Base-by-base conservation (phyloP, 306 rosid species). In the Medicago ruthenica region DNA sequence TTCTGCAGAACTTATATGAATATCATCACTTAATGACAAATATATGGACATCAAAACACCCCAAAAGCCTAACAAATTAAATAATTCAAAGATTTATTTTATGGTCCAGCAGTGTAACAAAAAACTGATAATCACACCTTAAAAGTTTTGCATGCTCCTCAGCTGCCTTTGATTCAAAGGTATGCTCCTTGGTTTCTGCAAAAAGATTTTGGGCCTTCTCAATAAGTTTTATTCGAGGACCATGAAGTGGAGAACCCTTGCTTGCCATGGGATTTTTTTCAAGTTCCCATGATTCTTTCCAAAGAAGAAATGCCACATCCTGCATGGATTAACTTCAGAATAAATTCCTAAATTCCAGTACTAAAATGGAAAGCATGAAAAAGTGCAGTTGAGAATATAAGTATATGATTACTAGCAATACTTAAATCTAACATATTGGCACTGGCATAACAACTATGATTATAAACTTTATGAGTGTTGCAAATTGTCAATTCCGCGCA, bases 261-360 rank as follows among this genome's bases (percentile, higher is more conserved):
- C 91, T 95, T 58, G 97, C 98, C 97, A 95, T 87, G 77, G 97
- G 96, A 81, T 95, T 92, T 89, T 88, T 90, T 41, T 81, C 97
- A 39, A 90, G 82, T 48, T 84, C 91, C 97, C 97, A 95, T 71
- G 97, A 95, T 81, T 95, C 98, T 86, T 95, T 92, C 98, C 98
- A 95, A 55, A 95, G 72, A 57, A 95, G 96, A 81, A 90, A 89
- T 81, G 98, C 97, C 69, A 92, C 97, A 74, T 92, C 98, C 98
- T 95, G 76, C 80, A 80, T 65, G 65, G 62, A 82, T 82, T 60
- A 34, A 54, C 44, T 40, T 76, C 53, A 22, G 58, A 44, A 60
- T 76, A 61, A 66, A 50, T 76, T 72, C 82, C 64, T 27, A 1
- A 67, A 68, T 63, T 71, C 81, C 60, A 69, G 70, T 64, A 57